Conservation (phyloP, 441 rosid species). For the Euphorbia celastroides region DNA sequence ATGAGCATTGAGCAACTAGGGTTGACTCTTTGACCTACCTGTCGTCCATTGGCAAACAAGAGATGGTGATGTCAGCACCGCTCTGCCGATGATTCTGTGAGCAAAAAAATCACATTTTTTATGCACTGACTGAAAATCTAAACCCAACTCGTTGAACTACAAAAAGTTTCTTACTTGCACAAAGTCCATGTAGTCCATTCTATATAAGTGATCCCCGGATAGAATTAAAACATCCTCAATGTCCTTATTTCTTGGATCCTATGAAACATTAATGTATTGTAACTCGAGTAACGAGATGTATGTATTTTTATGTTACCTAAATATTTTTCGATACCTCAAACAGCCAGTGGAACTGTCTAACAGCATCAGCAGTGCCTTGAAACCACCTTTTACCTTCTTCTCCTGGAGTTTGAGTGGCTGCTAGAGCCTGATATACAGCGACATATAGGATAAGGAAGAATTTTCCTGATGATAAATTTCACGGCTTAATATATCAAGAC, state of each 20-base stretch:
- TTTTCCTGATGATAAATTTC: not conserved
- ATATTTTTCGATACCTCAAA: too few species aligned
- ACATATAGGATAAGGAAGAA: too few species aligned
- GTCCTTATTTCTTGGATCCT: conserved; percentile 72
- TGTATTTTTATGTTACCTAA: too few species aligned
- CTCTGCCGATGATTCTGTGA: conserved; percentile 82
- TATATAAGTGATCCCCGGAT: conserved; percentile 88
- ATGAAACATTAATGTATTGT: not conserved
- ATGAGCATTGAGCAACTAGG: too few species aligned
- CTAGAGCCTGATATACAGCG: conserved; percentile 47
- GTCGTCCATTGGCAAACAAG: conserved; percentile 76
- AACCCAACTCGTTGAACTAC: not conserved
- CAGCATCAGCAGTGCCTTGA: conserved; percentile 95
- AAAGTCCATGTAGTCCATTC: conserved; percentile 97
- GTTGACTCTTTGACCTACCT: conserved; percentile 38
- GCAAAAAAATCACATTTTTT: not conserved
- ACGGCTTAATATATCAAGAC: too few species aligned
- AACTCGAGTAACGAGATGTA: too few species aligned
- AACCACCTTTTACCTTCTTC: conserved; percentile 84
- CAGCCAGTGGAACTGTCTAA: conserved; percentile 94
- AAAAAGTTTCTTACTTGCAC: conserved; percentile 47
- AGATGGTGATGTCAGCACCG: conserved; percentile 90
- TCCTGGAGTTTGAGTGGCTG: conserved; percentile 99
- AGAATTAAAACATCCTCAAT: conserved; percentile 90
- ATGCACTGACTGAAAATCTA: not conserved